Percentiles rank a stretch among this genome's conserved stretches.
Conservation (phyloP, 805 yeast species). For the Candida coquimbonensis region DNA sequence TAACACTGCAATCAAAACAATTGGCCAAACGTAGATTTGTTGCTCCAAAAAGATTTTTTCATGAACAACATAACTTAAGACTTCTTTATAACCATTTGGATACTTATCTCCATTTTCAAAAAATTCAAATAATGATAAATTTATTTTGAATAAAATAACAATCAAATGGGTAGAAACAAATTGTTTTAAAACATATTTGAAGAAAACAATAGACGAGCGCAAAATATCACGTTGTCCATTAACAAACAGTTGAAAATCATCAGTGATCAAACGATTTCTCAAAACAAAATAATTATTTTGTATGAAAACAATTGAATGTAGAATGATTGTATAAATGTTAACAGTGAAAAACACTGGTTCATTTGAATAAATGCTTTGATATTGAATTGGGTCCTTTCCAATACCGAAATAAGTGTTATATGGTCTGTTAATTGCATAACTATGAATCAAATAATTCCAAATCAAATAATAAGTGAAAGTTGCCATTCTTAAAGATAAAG, state of each 20-base stretch:
- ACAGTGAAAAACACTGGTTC: not conserved
- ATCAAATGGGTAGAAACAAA: constrained; percentile 2
- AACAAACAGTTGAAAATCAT: not conserved
- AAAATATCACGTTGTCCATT: not conserved
- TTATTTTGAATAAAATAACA: constrained; percentile 14
- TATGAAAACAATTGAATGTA: constrained; percentile 3
- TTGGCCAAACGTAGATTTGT: constrained; percentile 18
- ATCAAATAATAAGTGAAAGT: not conserved
- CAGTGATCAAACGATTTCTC: not conserved
- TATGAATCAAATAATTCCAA: constrained; percentile 4
- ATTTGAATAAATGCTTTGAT: not conserved
- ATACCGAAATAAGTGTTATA: constrained; percentile 3
- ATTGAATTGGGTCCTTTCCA: not conserved
- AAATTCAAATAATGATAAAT: constrained; percentile 15
- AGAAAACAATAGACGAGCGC: not conserved
- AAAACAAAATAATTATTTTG: constrained; percentile 1
- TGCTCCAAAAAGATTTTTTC: constrained; percentile 1
- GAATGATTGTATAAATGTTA: not conserved
- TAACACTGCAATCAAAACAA: constrained; percentile 6
- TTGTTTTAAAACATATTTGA: constrained; percentile 1
- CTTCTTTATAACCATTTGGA: constrained; percentile 10
- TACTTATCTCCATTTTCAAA: constrained; percentile 11
- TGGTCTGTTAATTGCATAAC: constrained; percentile 5
- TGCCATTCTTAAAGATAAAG: not conserved
- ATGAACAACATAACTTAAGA: constrained; percentile 7